phyloP scores from a whole-genome alignment of 495 filamentous ascomycete genomes.

The Aspergillus ostianus region DNA sequence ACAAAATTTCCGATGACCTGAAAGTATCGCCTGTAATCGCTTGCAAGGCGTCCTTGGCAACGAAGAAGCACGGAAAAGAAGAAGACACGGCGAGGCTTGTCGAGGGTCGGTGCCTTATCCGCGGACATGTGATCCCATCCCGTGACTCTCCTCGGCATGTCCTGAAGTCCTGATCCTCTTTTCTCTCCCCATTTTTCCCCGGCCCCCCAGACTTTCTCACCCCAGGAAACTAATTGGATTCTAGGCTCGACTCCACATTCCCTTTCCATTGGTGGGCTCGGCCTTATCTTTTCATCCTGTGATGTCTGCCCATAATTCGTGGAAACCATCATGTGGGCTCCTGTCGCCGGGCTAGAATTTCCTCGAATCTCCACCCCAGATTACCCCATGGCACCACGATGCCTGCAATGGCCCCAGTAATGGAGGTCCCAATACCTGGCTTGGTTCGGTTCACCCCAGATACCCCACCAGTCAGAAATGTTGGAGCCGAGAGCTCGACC shows the following conservation, averaged over 20 bases:
- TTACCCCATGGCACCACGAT: constrained; percentile 14
- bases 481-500: constrained; percentile 12
- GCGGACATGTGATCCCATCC: background rate
- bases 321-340: constrained; percentile 24
- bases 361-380: constrained; percentile 38
- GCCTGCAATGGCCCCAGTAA: background rate
- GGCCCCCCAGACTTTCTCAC: constrained; percentile 3
- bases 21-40: too few relatives aligned
- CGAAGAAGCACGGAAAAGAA: background rate
- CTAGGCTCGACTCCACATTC: constrained; percentile 4
- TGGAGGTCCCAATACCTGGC: constrained; percentile 5
- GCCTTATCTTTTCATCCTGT: constrained; percentile 18
- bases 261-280: constrained; percentile 36
- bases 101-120: too few relatives aligned
- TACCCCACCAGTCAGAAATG: constrained; percentile 36
- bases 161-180: background rate
- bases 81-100: background rate
- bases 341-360: constrained; percentile 31
- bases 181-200: background rate
- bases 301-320: constrained; percentile 32
- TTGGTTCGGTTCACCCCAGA: constrained; percentile 15
- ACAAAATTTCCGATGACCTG: too few relatives aligned
- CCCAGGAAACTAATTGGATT: background rate
- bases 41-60: too few relatives aligned
- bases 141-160: background rate